Conservation (phyloP, 75 land plant species). For the Sequoia sempervirens region DNA sequence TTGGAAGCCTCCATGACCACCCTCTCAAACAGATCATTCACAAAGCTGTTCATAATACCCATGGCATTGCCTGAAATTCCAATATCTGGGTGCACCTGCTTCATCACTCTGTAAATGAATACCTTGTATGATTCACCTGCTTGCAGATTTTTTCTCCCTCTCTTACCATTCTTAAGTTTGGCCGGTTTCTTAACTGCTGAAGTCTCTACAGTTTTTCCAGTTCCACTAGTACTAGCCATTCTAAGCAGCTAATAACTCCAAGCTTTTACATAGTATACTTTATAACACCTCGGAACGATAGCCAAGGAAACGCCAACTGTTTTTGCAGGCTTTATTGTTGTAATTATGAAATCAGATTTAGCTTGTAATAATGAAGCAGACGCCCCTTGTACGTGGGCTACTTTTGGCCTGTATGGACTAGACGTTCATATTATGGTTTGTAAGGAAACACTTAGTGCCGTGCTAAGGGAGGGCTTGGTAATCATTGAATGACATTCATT, state of each 20-base stretch:
- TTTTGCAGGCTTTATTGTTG: neutral
- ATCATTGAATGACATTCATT: neutral
- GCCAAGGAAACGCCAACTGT: neutral
- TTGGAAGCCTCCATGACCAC: slow-evolving; percentile 56
- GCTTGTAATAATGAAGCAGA: neutral
- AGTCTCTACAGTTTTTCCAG: neutral
- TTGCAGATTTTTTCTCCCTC: slow-evolving; percentile 7
- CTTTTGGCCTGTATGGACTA: neutral
- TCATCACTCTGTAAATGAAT: slow-evolving; percentile 51
- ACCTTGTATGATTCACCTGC: slow-evolving; percentile 25
- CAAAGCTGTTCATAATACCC: slow-evolving; percentile 53
- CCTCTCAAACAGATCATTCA: slow-evolving; percentile 79
- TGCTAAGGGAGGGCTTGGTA: neutral
- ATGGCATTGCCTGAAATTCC: slow-evolving; percentile 70
- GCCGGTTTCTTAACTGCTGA: neutral
- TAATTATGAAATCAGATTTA: neutral
- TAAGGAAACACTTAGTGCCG: neutral
- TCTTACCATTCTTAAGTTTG: neutral
- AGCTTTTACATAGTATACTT: neutral
- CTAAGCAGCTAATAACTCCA: neutral
- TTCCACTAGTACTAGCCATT: neutral
- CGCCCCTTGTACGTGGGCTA: neutral
- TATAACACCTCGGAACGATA: neutral
- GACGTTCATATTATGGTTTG: neutral
- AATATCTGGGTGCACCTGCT: slow-evolving; percentile 73